These are phyloP conservation scores for Austroboletus novae-zelandiae DNA, from an alignment of 1,284 basidiomycete genomes.

Conservation along the genomic window DNA sequence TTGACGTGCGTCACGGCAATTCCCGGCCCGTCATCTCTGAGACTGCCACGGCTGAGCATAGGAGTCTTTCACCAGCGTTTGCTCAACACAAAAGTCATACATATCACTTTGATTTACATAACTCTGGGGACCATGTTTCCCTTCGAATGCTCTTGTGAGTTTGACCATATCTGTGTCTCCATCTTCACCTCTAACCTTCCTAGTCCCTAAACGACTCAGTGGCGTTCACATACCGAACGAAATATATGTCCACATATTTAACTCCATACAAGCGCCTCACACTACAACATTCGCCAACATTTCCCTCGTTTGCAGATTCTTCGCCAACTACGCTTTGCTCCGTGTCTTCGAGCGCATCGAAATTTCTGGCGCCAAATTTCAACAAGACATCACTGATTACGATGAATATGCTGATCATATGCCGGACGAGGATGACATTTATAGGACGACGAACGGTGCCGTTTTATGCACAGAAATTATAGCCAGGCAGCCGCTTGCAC, in stretches of 20 bases:
- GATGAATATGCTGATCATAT: too few relatives aligned
- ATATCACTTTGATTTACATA: too few relatives aligned
- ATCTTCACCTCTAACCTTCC: background rate
- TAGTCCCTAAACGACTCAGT: slow-evolving; percentile 22
- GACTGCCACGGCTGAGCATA: too few relatives aligned
- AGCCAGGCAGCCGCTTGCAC: slow-evolving; percentile 13
- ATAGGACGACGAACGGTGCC: background rate
- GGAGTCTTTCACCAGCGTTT: too few relatives aligned
- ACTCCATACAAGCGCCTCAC: slow-evolving; percentile 15
- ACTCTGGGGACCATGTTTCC: background rate
- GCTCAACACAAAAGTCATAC: too few relatives aligned
- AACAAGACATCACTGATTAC: too few relatives aligned
- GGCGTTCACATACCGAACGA: slow-evolving; percentile 28
- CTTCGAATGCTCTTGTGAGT: background rate
- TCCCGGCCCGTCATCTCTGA: background rate
- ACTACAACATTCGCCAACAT: background rate
- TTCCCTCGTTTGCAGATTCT: slow-evolving; percentile 39
- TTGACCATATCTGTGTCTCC: too few relatives aligned
- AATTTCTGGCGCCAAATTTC: slow-evolving; percentile 19
- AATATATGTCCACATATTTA: slow-evolving; percentile 39
- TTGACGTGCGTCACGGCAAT: background rate
- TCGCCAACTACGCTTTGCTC: slow-evolving; percentile 17
- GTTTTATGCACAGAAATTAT: slow-evolving; percentile 15
- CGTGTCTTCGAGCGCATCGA: slow-evolving; percentile 35
- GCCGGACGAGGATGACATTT: background rate